Evolutionary conservation across 2,329 filamentous ascomycete genomes (phyloP), one percentile per base, ranked within the genome.

Genomic region (Sarocladium brachiariae): DNA sequence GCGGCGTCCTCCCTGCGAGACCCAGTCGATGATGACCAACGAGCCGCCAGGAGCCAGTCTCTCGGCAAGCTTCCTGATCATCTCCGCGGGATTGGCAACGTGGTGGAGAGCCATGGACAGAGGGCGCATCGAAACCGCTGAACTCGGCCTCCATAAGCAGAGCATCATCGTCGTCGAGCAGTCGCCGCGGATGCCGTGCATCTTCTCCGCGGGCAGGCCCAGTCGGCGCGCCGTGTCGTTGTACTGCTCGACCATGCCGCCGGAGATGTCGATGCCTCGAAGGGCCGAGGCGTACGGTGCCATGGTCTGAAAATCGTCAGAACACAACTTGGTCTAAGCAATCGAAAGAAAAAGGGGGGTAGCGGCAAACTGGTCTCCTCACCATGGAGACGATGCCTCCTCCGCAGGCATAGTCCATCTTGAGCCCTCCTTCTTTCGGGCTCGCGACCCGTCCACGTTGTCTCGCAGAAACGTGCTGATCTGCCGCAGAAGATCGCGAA

Each of bases 71-170:
- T 56, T 58, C 0, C 38, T n/a, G 2, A 68, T 50, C 59, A 67
- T 63, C 2, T 37, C 43, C 0, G 54, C 52, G 0, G 59, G 55
- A 24, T 68, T 56, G 2, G 60, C 54, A 8, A 69, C 58, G 37
- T 69, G 66, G 37, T 69, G 66, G 1, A 69, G 62, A 0, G 67
- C 64, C 61, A 69, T 61, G 13, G 60, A 63, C 50, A 68, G 33
- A 65, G 58, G 6, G 60, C 5, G 65, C 48, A 46, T 68, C 67
- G 41, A 68, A 69, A 13, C 51, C 45, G 49, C 51, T 51, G 39
- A 60, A 61, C 30, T 57, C 58, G 2, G 56, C 46, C 0, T 54
- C 52, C 30, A 52, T 14, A 6, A 63, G 50, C 27, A 55, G 58
- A 0, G 55, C 51, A 0, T 54, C 57, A 13, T 45, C 24, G 59